Base-by-base conservation (phyloP, 208 protist genomes). In the Trypanosomatidae sp. region DNA sequence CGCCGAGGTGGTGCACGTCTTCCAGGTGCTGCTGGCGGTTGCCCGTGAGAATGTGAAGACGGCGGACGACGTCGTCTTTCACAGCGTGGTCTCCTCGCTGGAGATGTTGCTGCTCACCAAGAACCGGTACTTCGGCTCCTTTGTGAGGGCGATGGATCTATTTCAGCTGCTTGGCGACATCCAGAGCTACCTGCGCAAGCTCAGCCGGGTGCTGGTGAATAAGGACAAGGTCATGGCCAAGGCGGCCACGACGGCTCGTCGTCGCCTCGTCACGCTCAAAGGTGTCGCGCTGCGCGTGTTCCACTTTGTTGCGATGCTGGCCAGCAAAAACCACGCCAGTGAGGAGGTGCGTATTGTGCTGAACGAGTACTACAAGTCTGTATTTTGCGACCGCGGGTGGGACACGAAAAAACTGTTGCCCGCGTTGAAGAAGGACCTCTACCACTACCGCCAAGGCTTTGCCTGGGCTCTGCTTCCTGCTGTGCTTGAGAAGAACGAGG, bases 361-460 rank as follows among this genome's bases (percentile, higher is more conserved):
- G 44, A 60, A 66, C 55, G 89, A 95, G 73, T 97, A 92, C 85
- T 97, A 97, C 84, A 92, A 93, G 67, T 94, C 92, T 56, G 88
- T 97, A 68, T 97, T 97, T 76, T 91, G 84, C 62, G 92, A 97
- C 74, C 90, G 92, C 52, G 92, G 92, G 9, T 97, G 92, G 92
- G 84, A 94, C 60, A 91, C 84, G 62, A 92, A 93, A 79, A 84
- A 83, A 55, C 52, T 89, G 19, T 70, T 95, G 65, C 84, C 86
- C 33, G 65, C 67, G 39, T 69, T 97, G 36, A 95, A 97, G 84
- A 83, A 85, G 49, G 92, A 97, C 62, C 82, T 97, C 50, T 93
- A 91, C 71, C 82, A 94, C 75, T 97, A 95, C 77, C 90, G 92
- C 36, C 90, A 95, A 52, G 92, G 89, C 67, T 97, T 94, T 75